Percentiles rank a stretch among this genome's conserved stretches.
These are phyloP conservation scores for Hygrophila difformis DNA, from an alignment of 257 asterid species.

Conservation along the genomic window DNA sequence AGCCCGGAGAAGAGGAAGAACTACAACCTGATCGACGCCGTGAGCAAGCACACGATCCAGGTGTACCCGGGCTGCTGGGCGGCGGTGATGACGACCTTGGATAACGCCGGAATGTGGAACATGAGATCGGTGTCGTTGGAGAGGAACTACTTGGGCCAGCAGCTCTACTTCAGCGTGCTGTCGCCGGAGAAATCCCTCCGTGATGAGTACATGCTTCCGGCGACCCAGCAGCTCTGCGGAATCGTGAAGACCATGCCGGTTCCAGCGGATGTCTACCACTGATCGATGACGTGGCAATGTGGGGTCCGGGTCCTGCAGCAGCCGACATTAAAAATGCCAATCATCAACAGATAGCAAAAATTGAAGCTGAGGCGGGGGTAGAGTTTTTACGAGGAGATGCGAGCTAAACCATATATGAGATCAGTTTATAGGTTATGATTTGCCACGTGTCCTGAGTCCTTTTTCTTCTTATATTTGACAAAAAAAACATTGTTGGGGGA, in stretches of 20 bases:
- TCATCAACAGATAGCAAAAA: too few species aligned
- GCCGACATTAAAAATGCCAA: too few species aligned
- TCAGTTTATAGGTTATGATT: too few species aligned
- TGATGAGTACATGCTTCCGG: slow-evolving; percentile 41
- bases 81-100: slow-evolving; percentile 42
- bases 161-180: slow-evolving; percentile 44
- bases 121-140: slow-evolving; percentile 29
- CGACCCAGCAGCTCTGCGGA: slow-evolving; percentile 27
- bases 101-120: slow-evolving; percentile 65
- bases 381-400: too few species aligned
- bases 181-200: slow-evolving; percentile 39
- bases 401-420: too few species aligned
- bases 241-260: slow-evolving; percentile 31
- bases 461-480: too few species aligned
- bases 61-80: slow-evolving; percentile 55
- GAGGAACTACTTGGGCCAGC: slow-evolving; percentile 47
- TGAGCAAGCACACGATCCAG: slow-evolving; percentile 48
- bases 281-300: too few species aligned
- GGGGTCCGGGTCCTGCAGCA: too few species aligned
- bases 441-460: too few species aligned
- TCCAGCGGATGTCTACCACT: slow-evolving; percentile 11
- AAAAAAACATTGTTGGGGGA: too few species aligned
- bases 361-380: too few species aligned
- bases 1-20: slow-evolving; percentile 25
- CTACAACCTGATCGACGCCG: slow-evolving; percentile 47